Conservation (phyloP, 2,329 filamentous ascomycete species). For the Ilyonectria destructans region DNA sequence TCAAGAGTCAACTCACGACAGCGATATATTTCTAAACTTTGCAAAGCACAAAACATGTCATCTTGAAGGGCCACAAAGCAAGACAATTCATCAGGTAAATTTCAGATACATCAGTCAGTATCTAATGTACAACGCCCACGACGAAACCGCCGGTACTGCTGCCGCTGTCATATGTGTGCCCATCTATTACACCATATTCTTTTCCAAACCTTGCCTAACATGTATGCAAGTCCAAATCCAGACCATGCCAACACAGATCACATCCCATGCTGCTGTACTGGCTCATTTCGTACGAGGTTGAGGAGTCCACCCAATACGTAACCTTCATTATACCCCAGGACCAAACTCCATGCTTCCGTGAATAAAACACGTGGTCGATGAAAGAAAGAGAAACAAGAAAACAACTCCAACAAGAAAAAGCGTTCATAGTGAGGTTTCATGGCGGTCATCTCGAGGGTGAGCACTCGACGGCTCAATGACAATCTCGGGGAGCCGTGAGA, state of each 20-base stretch:
- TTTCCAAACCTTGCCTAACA: constrained; percentile 10
- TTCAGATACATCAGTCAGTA: constrained; percentile 11
- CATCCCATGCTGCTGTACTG: constrained; percentile 21
- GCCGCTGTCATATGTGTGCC: constrained; percentile 11
- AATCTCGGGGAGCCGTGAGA: constrained; percentile 69
- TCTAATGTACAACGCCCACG: constrained; percentile 25
- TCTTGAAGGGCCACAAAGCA: not conserved
- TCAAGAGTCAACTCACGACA: not conserved
- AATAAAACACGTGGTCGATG: constrained; percentile 25
- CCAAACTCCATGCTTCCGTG: constrained; percentile 49
- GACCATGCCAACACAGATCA: constrained; percentile 3
- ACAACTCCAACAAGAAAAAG: not conserved
- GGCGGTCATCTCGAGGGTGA: constrained; percentile 43
- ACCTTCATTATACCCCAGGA: constrained; percentile 33
- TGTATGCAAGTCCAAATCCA: constrained; percentile 15
- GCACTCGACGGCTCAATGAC: constrained; percentile 69
- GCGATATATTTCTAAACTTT: not conserved
- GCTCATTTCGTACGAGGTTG: constrained; percentile 18
- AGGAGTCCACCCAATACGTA: constrained; percentile 16
- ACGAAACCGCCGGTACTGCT: not conserved
- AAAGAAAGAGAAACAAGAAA: constrained; percentile 9
- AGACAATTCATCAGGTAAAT: not conserved
- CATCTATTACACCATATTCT: constrained; percentile 23
- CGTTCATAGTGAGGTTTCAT: constrained; percentile 34
- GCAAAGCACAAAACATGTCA: no score